phyloP scores from a whole-genome alignment of 1,139 yeast species.

The Debaryomycetaceae sp. region DNA sequence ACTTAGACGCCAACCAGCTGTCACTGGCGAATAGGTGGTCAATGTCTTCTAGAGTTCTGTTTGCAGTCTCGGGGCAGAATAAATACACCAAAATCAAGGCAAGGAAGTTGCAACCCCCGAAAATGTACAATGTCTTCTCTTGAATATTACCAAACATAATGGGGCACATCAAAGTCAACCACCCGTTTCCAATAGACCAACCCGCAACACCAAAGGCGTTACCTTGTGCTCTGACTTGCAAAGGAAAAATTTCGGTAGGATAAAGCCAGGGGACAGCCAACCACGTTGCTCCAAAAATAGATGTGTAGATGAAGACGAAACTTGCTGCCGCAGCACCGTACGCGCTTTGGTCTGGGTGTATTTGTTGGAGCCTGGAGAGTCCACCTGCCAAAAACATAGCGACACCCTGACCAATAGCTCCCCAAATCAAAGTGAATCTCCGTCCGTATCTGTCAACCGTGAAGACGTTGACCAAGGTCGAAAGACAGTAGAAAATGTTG shows the following conservation, averaged over 20 bases:
- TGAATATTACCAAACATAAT: constrained; percentile 36
- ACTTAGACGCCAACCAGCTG: constrained; percentile 7
- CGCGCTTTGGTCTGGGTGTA: constrained; percentile 20
- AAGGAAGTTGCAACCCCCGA: constrained; percentile 27
- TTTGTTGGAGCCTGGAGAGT: constrained; percentile 26
- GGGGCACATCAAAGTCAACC: constrained; percentile 48
- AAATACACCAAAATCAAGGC: constrained; percentile 13
- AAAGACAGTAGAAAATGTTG: constrained; percentile 52
- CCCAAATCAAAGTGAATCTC: constrained; percentile 48
- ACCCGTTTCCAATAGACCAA: constrained; percentile 45
- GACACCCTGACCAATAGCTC: constrained; percentile 41
- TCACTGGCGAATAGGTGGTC: constrained; percentile 26
- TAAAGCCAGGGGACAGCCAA: constrained; percentile 45
- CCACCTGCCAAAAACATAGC: constrained; percentile 36
- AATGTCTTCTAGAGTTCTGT: constrained; percentile 59
- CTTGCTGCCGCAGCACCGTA: constrained; percentile 49
- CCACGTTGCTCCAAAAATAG: constrained; percentile 25
- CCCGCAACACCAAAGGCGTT: constrained; percentile 47
- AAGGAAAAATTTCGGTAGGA: constrained; percentile 52
- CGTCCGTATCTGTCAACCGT: constrained; percentile 58
- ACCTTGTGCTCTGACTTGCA: constrained; percentile 49
- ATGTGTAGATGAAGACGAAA: constrained; percentile 38
- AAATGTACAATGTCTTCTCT: constrained; percentile 40
- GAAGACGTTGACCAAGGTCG: constrained; percentile 55
- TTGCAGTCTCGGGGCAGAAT: constrained; percentile 60